Evolutionary conservation across 441 rosid genomes (phyloP).

Genomic region (Aleurites moluccanus): DNA sequence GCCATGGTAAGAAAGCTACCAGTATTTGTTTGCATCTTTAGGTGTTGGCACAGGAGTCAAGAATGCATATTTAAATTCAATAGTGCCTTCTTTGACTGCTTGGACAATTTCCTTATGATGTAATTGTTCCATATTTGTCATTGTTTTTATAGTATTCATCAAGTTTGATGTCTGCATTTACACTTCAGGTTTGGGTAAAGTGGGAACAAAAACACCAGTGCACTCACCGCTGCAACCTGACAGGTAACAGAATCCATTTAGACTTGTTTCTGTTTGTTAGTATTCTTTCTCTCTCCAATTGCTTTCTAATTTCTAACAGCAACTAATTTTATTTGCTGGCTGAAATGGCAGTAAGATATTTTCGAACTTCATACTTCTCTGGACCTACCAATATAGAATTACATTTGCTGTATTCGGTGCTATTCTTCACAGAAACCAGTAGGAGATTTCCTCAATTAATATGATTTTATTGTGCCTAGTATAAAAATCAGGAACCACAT

Average conservation of each 20-base stretch:
- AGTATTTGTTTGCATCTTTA: neutral
- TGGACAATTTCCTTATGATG: neutral
- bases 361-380: neutral
- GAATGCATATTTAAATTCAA: neutral
- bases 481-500: neutral
- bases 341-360: constrained; percentile 2
- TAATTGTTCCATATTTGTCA: neutral
- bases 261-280: neutral
- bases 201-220: constrained; percentile 59
- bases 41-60: neutral
- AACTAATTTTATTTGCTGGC: constrained; percentile 7
- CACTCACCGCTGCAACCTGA: constrained; percentile 52
- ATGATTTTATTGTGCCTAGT: neutral
- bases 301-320: neutral
- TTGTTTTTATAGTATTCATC: constrained; percentile 2
- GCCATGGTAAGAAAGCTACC: neutral
- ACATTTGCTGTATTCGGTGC: neutral
- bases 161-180: constrained; percentile 26
- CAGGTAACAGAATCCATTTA: constrained; percentile 42
- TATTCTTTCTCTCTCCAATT: neutral
- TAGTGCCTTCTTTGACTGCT: neutral
- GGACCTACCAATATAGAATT: constrained; percentile 7
- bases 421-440: neutral
- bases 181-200: constrained; percentile 68
- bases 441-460: constrained; percentile 10